These are phyloP conservation scores for Yarrowia sp. DNA, from an alignment of 805 yeast species.

Conservation along the genomic window DNA sequence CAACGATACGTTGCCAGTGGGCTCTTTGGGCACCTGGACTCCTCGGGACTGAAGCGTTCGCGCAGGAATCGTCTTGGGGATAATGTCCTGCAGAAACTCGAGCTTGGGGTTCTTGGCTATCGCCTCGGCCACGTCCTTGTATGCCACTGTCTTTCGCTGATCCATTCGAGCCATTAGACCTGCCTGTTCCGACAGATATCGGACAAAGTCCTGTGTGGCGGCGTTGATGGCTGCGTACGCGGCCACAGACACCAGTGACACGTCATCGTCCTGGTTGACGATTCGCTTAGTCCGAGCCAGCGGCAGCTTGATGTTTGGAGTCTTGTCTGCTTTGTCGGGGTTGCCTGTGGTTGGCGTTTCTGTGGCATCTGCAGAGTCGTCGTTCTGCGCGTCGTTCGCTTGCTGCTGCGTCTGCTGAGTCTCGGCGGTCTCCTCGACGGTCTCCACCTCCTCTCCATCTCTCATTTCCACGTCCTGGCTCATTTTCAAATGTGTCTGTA, in stretches of 20 bases:
- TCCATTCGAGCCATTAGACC: conserved; percentile 67
- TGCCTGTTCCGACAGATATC: conserved; percentile 75
- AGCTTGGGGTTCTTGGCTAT: conserved; percentile 66
- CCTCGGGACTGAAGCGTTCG: conserved; percentile 4
- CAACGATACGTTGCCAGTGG: conserved; percentile 23
- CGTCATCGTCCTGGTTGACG: conserved; percentile 78
- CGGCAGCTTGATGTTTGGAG: conserved; percentile 54
- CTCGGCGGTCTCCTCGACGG: conserved; percentile 6
- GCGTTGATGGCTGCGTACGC: conserved; percentile 78
- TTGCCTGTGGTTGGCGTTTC: neutral
- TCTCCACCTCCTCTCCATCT: conserved; percentile 25
- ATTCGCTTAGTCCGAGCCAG: conserved; percentile 72
- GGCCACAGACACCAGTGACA: conserved; percentile 66
- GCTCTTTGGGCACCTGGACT: conserved; percentile 29
- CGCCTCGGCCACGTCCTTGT: conserved; percentile 72
- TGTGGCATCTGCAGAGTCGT: neutral
- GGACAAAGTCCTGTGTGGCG: conserved; percentile 75
- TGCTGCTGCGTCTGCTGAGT: neutral
- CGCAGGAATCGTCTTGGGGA: conserved; percentile 29
- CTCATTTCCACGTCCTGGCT: conserved; percentile 36
- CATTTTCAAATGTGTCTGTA: neutral
- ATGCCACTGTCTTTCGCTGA: conserved; percentile 71
- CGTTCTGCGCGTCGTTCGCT: neutral
- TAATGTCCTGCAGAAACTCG: conserved; percentile 56
- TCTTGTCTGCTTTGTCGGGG: neutral